These are phyloP conservation scores for Pythium pectinolyticum DNA, from an alignment of 352 stramenopile species.

Conservation along the genomic window DNA sequence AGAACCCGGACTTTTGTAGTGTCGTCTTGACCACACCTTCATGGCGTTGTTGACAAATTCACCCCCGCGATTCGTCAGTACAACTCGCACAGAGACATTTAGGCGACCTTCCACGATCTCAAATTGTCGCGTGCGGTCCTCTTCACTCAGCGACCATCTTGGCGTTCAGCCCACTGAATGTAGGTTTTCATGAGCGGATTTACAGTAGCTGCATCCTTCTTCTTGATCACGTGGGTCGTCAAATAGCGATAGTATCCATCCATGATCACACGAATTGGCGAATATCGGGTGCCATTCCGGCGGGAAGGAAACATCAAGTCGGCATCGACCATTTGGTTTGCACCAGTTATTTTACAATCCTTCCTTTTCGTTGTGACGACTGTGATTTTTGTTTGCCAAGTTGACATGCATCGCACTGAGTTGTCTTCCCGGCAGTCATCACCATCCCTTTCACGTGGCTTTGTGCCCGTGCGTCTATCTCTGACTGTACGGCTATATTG, in stretches of 20 bases:
- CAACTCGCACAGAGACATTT: neutral
- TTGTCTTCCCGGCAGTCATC: neutral
- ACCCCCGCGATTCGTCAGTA: conserved; percentile 1
- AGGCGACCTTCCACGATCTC: neutral
- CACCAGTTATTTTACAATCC: neutral
- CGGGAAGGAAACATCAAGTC: neutral
- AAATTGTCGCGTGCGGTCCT: neutral
- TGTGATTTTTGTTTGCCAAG: neutral
- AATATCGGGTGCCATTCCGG: neutral
- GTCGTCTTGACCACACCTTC: neutral
- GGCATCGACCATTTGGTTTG: neutral
- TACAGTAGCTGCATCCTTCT: neutral
- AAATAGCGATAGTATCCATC: neutral
- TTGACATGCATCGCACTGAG: neutral
- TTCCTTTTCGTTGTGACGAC: neutral
- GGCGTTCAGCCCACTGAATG: neutral
- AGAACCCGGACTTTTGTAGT: neutral
- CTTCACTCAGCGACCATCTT: neutral
- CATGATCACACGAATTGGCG: neutral
- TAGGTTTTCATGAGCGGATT: neutral
- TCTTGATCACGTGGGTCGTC: neutral
- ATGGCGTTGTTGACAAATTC: conserved; percentile 12
- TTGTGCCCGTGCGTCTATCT: no score
- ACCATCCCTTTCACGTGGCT: neutral
- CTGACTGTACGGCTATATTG: no score